Evolutionary conservation across 805 yeast genomes (phyloP).

Genomic region (Cyberlindnera nakhonratchasimensis): DNA sequence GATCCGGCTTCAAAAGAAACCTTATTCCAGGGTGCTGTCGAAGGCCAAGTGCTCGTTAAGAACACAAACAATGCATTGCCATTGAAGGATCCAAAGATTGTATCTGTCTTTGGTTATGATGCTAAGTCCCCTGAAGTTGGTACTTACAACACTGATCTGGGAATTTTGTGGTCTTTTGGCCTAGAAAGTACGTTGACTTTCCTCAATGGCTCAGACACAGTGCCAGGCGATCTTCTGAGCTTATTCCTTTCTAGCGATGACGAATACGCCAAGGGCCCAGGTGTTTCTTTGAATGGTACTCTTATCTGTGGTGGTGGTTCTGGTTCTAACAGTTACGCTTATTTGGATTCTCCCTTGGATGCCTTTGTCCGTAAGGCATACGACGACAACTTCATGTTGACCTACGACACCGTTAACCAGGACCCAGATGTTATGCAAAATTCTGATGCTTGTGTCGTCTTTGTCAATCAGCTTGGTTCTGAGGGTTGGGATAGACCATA

Average conservation of each 20-base stretch:
- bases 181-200: not conserved
- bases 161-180: not conserved
- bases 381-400: conserved; percentile 5
- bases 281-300: conserved; percentile 11
- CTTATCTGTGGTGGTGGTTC: conserved; percentile 10
- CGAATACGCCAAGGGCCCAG: conserved; percentile 1
- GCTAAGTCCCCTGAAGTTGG: conserved; percentile 5
- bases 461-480: conserved; percentile 8
- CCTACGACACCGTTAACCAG: conserved; percentile 4
- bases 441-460: conserved; percentile 10
- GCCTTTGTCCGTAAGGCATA: conserved; percentile 6
- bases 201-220: conserved; percentile 3
- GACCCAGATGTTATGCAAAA: conserved; percentile 6
- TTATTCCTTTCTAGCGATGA: conserved; percentile 2
- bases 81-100: conserved; percentile 4
- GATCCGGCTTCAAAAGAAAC: conserved; percentile 10
- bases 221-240: not conserved
- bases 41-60: conserved; percentile 11
- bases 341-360: conserved; percentile 6
- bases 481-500: conserved; percentile 13
- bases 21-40: conserved; percentile 12
- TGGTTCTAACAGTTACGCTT: conserved; percentile 1
- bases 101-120: conserved; percentile 12
- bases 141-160: not conserved
- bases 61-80: conserved; percentile 9